A percentile compares a stretch with the other conserved stretches of the same genome.
These are phyloP conservation scores for Hyphodiscus hymeniophilus DNA, from an alignment of 495 filamentous ascomycete species.

Conservation along the genomic window DNA sequence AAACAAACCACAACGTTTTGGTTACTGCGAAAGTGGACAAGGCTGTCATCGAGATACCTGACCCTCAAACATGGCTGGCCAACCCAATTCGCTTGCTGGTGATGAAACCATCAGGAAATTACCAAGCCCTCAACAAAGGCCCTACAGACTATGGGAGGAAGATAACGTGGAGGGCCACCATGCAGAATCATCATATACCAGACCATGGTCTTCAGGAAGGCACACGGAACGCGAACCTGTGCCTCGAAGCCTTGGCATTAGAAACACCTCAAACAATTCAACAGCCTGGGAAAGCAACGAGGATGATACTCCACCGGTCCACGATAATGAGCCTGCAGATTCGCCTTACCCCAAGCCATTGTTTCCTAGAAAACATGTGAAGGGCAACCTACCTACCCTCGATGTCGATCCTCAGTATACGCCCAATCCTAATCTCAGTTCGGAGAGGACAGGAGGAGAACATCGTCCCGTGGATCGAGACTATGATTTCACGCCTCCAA, in stretches of 20 bases:
- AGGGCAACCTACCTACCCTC: slow-evolving; percentile 3
- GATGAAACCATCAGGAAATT: slow-evolving; percentile 1
- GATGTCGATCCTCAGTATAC: slow-evolving; percentile 7
- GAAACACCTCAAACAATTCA: too few species aligned
- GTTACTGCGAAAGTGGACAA: too few species aligned
- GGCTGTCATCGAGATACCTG: background rate
- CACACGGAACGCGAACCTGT: background rate
- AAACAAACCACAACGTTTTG: background rate
- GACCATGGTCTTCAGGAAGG: slow-evolving; percentile 5
- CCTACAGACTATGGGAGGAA: slow-evolving; percentile 5
- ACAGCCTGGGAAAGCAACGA: too few species aligned
- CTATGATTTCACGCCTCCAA: background rate
- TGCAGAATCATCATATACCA: slow-evolving; percentile 1
- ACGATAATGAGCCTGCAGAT: background rate
- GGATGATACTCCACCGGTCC: background rate
- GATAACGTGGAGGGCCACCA: slow-evolving; percentile 1
- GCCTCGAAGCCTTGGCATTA: too few species aligned
- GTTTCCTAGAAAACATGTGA: background rate
- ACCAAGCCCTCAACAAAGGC: slow-evolving; percentile 9
- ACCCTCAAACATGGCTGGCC: slow-evolving; percentile 3
- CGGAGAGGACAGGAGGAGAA: slow-evolving; percentile 1
- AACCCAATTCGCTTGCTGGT: background rate
- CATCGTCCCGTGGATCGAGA: background rate
- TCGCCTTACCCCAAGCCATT: slow-evolving; percentile 1
- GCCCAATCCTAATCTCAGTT: background rate